Percentiles rank a stretch among this genome's conserved stretches.
phyloP scores from a whole-genome alignment of 202 grass and related monocot genomes.

The Panicum virgatum region DNA sequence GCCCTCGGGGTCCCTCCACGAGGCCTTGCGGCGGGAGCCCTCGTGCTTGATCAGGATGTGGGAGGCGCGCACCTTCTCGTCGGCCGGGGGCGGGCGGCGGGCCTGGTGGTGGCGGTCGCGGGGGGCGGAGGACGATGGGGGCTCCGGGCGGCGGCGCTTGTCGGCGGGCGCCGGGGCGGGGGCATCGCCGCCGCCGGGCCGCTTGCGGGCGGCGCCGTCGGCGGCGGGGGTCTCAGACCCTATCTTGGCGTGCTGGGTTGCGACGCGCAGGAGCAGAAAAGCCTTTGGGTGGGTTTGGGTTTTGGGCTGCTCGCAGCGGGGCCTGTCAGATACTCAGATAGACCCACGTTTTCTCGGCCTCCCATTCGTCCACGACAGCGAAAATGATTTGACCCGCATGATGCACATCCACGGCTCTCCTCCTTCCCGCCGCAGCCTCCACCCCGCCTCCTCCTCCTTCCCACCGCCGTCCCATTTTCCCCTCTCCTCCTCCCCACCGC shows the following conservation, averaged over 20 bases:
- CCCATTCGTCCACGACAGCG: too few species aligned
- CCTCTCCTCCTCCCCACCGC: too few species aligned
- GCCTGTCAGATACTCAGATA: too few species aligned
- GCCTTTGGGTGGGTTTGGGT: neutral
- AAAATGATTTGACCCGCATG: too few species aligned
- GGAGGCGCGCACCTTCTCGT: constrained; percentile 64
- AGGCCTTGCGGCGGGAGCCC: constrained; percentile 83
- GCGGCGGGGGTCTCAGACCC: constrained; percentile 48
- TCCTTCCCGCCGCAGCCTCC: too few species aligned
- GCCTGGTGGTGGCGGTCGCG: constrained; percentile 1
- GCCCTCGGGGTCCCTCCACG: constrained; percentile 86
- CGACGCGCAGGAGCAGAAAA: constrained; percentile 12
- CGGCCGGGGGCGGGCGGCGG: constrained; percentile 5
- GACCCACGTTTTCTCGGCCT: too few species aligned
- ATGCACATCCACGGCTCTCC: too few species aligned
- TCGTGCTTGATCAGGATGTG: constrained; percentile 98
- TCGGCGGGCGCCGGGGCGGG: constrained; percentile 20
- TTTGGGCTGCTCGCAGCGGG: constrained; percentile 28
- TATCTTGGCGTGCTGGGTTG: constrained; percentile 46
- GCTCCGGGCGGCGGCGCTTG: constrained; percentile 48
- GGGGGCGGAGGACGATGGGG: constrained; percentile 23
- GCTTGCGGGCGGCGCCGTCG: constrained; percentile 47
- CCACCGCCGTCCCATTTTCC: too few species aligned
- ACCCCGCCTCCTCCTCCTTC: too few species aligned
- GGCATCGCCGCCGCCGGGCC: constrained; percentile 34